Evolutionary conservation across 352 stramenopile species (phyloP).

Genomic region (Globisporangium cylindrosporum): DNA sequence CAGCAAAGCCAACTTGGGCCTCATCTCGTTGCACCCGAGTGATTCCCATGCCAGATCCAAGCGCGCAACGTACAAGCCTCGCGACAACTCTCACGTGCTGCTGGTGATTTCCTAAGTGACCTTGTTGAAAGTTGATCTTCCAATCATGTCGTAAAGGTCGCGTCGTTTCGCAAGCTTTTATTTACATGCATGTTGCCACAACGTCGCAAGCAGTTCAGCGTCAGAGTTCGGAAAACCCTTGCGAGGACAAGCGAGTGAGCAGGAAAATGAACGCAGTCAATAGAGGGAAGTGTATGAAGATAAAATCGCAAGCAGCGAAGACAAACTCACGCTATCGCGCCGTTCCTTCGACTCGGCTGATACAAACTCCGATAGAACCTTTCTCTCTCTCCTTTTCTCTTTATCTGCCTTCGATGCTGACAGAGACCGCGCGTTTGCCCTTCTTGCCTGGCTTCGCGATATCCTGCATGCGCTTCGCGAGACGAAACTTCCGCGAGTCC

Average conservation of each 20-base stretch:
- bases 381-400: neutral
- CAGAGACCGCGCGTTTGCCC: conserved; percentile 60
- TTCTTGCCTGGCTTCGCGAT: conserved; percentile 80
- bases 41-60: conserved; percentile 11
- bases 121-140: neutral
- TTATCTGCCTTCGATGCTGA: conserved; percentile 87
- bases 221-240: neutral
- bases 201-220: neutral
- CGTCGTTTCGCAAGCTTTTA: conserved; percentile 7
- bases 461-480: conserved; percentile 86
- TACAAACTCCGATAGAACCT: neutral
- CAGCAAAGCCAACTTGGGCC: neutral
- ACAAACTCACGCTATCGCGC: neutral
- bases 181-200: neutral
- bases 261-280: neutral
- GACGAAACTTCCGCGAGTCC: conserved; percentile 76
- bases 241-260: neutral
- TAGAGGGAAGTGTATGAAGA: conserved; percentile 6
- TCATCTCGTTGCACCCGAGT: conserved; percentile 7
- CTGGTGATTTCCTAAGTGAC: neutral
- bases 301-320: conserved; percentile 1
- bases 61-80: too few species aligned
- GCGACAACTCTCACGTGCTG: neutral
- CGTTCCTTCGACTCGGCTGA: neutral
- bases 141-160: conserved; percentile 5